Evolutionary conservation across 2,329 filamentous ascomycete genomes (phyloP).

Genomic region (Fusarium sulawesiense): DNA sequence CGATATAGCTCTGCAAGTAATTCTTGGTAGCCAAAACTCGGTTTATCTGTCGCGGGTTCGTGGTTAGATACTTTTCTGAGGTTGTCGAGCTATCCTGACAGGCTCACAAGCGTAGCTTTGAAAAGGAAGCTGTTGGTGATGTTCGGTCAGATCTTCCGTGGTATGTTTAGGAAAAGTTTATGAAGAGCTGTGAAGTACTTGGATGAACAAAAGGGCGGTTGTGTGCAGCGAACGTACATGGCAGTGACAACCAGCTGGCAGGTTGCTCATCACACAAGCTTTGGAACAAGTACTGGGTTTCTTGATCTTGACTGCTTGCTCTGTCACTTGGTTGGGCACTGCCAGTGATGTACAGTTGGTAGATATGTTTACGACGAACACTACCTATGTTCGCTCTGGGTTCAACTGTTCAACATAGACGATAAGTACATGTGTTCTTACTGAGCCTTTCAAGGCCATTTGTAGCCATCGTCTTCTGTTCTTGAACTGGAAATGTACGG

Average conservation of each 20-base stretch:
- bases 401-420: background rate
- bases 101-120: background rate
- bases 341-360: background rate
- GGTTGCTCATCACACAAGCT: background rate
- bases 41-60: background rate
- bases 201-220: background rate
- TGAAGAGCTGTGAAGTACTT: background rate
- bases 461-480: background rate
- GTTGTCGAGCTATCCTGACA: background rate
- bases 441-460: background rate
- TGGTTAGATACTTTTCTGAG: background rate
- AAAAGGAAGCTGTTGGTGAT: background rate
- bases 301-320: background rate
- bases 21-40: background rate
- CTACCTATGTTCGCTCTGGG: background rate
- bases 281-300: background rate
- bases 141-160: background rate
- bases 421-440: background rate
- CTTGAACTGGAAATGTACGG: background rate
- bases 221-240: background rate
- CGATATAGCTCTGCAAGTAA: background rate
- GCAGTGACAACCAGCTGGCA: slow-evolving; percentile 20
- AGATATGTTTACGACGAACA: background rate
- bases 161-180: background rate
- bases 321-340: background rate